Evolutionary conservation across 1,284 basidiomycete genomes (phyloP), one percentile per base, ranked within the genome.

Genomic region (Sphagnurus paluster): DNA sequence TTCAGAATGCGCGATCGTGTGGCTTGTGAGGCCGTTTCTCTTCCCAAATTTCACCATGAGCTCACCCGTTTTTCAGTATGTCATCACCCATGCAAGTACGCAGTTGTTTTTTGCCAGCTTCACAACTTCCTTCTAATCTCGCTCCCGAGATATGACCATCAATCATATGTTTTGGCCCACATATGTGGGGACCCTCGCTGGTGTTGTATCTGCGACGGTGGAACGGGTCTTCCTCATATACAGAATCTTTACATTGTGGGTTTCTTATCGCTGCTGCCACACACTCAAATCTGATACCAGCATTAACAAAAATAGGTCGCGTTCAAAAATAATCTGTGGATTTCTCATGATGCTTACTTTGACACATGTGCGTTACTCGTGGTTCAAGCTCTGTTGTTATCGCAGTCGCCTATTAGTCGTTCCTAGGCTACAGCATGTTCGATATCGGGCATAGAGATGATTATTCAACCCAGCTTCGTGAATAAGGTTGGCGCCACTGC

Each of bases 181-280:
- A 9, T 42, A 45, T n/a, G 39, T 40, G 3, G 5, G 38, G 14
- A 42, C 41, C 14, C 26, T 48, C n/a, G 20, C 49, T 20, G 42
- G 28, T 29, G 19, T 32, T 1, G 23, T 43, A 10, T 36, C 42
- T 23, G 45, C 49, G 10, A 40, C 38, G 44, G 29, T 48, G 32
- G 49, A 51, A 21, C 42, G 48, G 30, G 16, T 13, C 14, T 51
- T 51, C 23, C 38, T 51, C 9, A 51, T 48, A 8, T 48, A 44
- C 20, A 36, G 46, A 14, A 28, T 48, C 19, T 48, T 28, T 19
- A 30, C 29, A 14, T 41, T 51, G 46, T 41, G 20, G 4, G 33
- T 32, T 13, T 24, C 25, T 20, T 13, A 8, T 28, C 4, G 6
- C 34, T 26, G 25, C 25, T 26, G 6, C 25, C 7, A 7, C 6